Percentiles rank a stretch among this genome's conserved stretches.
Conservation (phyloP, 768 basidiomycete genomes). For the Termitomyces sp. region DNA sequence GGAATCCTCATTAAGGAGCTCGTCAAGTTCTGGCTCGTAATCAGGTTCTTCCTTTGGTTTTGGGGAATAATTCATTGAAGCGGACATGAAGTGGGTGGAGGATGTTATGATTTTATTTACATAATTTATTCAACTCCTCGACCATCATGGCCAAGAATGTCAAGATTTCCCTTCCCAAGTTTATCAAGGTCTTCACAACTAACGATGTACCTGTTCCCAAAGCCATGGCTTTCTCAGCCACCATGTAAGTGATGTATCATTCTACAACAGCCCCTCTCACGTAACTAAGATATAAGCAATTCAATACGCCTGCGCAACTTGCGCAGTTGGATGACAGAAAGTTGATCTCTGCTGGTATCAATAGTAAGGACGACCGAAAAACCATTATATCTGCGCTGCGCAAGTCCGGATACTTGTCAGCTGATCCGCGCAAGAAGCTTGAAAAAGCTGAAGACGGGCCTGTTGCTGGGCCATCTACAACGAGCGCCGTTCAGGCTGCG, state of each 20-base stretch:
- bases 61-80: conserved; percentile 5
- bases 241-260: conserved; percentile 43
- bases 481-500: conserved; percentile 22
- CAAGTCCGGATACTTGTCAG: conserved; percentile 54
- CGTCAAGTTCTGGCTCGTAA: conserved; percentile 38
- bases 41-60: conserved; percentile 12
- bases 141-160: conserved; percentile 19
- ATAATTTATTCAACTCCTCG: neutral
- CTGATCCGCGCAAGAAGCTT: conserved; percentile 19
- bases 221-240: conserved; percentile 66
- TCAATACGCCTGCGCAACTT: conserved; percentile 57
- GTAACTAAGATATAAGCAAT: conserved; percentile 58
- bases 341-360: conserved; percentile 53
- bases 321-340: conserved; percentile 53
- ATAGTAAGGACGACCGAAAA: conserved; percentile 61
- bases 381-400: conserved; percentile 53
- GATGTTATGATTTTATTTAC: neutral
- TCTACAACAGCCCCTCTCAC: neutral
- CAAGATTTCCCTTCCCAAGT: conserved; percentile 59
- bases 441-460: conserved; percentile 9
- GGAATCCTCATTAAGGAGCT: conserved; percentile 43
- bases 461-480: conserved; percentile 13
- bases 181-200: conserved; percentile 59
- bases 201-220: conserved; percentile 54
- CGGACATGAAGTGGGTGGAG: neutral